Evolutionary conservation across 768 basidiomycete genomes (phyloP).

Genomic region (Kwoniella europaea): DNA sequence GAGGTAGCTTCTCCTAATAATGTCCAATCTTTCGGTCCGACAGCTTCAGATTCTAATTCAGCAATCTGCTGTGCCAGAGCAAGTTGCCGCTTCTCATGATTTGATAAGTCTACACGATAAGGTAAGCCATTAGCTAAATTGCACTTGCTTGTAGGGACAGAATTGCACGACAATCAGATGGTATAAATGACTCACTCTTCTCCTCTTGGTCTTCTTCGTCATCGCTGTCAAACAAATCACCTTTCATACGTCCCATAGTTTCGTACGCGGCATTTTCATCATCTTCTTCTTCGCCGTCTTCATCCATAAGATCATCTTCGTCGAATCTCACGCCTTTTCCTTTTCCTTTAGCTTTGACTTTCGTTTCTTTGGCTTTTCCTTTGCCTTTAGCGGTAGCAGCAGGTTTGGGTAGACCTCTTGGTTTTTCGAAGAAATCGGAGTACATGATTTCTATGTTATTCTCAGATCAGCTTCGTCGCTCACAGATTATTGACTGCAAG

Average conservation of each 20-base stretch:
- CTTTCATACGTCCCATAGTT: slow-evolving; percentile 72
- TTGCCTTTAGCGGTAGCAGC: slow-evolving; percentile 15
- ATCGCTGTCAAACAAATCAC: slow-evolving; percentile 71
- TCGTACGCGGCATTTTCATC: slow-evolving; percentile 55
- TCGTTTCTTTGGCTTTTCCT: slow-evolving; percentile 29
- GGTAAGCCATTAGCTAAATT: slow-evolving; percentile 27
- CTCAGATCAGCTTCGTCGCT: neutral
- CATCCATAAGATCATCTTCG: slow-evolving; percentile 29
- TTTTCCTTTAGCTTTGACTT: slow-evolving; percentile 5
- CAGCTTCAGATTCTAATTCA: slow-evolving; percentile 81
- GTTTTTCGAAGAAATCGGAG: slow-evolving; percentile 58
- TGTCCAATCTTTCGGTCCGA: slow-evolving; percentile 88
- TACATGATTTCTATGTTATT: slow-evolving; percentile 53
- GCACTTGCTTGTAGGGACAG: neutral
- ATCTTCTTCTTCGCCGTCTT: slow-evolving; percentile 38
- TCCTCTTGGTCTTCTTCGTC: slow-evolving; percentile 57
- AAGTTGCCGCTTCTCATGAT: slow-evolving; percentile 77
- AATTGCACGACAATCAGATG: too few relatives aligned
- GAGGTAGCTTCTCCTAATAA: slow-evolving; percentile 88
- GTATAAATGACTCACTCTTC: slow-evolving; percentile 37
- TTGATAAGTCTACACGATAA: slow-evolving; percentile 64
- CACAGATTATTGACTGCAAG: neutral
- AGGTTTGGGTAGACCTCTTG: slow-evolving; percentile 27
- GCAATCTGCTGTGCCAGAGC: slow-evolving; percentile 78
- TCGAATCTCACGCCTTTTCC: slow-evolving; percentile 34